Evolutionary conservation across 345 rosid genomes (phyloP).

Genomic region (Erysimum cheiranthoides): DNA sequence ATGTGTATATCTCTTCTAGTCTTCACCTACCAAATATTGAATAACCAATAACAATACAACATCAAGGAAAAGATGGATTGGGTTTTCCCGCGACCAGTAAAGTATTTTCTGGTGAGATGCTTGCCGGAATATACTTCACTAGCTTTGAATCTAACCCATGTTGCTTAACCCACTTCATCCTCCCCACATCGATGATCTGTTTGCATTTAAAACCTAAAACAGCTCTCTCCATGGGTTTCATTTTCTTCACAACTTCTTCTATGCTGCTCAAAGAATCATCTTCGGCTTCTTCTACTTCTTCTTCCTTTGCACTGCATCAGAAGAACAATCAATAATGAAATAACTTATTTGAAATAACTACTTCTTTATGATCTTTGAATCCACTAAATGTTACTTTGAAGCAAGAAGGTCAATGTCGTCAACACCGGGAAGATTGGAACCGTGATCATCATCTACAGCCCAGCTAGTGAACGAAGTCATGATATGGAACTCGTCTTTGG

Average conservation of each 20-base stretch:
- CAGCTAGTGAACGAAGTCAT: conserved; percentile 93
- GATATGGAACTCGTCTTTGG: conserved; percentile 73
- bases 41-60: conserved; percentile 22
- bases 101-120: conserved; percentile 84
- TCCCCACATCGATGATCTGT: conserved; percentile 80
- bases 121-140: conserved; percentile 75
- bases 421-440: conserved; percentile 61
- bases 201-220: conserved; percentile 86
- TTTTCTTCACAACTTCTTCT: conserved; percentile 65
- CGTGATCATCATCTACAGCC: conserved; percentile 96
- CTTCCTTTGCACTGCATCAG: conserved; percentile 48
- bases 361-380: conserved; percentile 17
- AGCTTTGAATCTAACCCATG: conserved; percentile 59
- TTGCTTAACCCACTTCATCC: conserved; percentile 74
- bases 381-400: conserved; percentile 30
- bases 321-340: conserved; percentile 7
- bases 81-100: conserved; percentile 58
- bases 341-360: neutral
- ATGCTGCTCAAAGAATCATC: conserved; percentile 50
- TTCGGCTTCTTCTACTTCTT: conserved; percentile 42
- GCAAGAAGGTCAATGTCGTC: conserved; percentile 41
- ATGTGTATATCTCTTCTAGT: conserved; percentile 3
- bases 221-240: conserved; percentile 77
- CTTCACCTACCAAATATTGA: conserved; percentile 27
- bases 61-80: neutral